Percentiles rank a stretch among this genome's conserved stretches.
phyloP scores from a whole-genome alignment of 352 stramenopile species.

The Pythium dissotocum region DNA sequence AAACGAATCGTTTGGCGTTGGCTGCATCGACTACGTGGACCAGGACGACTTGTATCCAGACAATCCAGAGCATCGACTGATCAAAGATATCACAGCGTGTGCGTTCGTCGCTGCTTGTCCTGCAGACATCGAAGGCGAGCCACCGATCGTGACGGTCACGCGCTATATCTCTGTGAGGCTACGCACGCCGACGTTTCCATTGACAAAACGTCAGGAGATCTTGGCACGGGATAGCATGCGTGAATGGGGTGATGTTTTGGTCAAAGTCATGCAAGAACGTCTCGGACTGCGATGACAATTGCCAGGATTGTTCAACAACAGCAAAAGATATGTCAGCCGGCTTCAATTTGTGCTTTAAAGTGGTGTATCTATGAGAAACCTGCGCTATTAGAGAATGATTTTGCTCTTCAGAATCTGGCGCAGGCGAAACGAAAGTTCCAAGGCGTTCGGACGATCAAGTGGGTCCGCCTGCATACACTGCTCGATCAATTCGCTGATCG shows the following conservation, averaged over 20 bases:
- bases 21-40: constrained; percentile 37
- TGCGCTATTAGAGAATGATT: too few species aligned
- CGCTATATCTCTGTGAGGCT: constrained; percentile 19
- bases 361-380: too few species aligned
- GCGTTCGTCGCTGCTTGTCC: constrained; percentile 18
- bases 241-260: constrained; percentile 22
- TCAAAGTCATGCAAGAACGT: constrained; percentile 27
- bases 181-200: constrained; percentile 11
- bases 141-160: constrained; percentile 15
- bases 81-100: constrained; percentile 17
- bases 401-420: too few species aligned
- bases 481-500: too few species aligned
- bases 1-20: constrained; percentile 12
- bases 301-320: too few species aligned
- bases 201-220: constrained; percentile 17
- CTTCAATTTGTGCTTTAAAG: too few species aligned
- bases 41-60: constrained; percentile 44
- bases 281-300: constrained; percentile 7
- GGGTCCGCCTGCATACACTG: too few species aligned
- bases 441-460: too few species aligned
- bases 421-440: too few species aligned
- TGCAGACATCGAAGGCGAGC: background rate
- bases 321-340: too few species aligned
- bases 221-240: constrained; percentile 16
- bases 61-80: constrained; percentile 24